phyloP scores from a whole-genome alignment of 108 stramenopile genomes.

The Fragilaria radians region DNA sequence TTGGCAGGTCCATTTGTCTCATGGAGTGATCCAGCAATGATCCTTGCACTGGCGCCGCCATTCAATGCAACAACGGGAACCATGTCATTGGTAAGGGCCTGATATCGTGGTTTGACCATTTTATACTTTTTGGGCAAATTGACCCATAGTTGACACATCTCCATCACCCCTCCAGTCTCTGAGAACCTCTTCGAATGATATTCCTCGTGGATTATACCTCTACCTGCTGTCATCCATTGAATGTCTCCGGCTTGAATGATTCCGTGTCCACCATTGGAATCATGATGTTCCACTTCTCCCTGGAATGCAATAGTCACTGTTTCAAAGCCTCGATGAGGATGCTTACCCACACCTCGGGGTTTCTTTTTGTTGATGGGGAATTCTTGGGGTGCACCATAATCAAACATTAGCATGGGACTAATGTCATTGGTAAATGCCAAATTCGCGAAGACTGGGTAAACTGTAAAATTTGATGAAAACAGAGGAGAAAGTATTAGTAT shows the following conservation, averaged over 20 bases:
- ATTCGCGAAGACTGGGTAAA: slow-evolving; percentile 73
- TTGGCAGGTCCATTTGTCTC: slow-evolving; percentile 56
- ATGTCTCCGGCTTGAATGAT: slow-evolving; percentile 75
- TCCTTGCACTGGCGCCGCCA: slow-evolving; percentile 33
- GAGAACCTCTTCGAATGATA: slow-evolving; percentile 63
- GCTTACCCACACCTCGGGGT: slow-evolving; percentile 69
- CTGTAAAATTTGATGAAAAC: too few relatives aligned
- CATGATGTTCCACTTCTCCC: slow-evolving; percentile 87
- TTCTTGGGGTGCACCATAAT: slow-evolving; percentile 67
- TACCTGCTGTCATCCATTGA: slow-evolving; percentile 96
- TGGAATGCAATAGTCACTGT: slow-evolving; percentile 88
- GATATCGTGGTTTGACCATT: slow-evolving; percentile 82
- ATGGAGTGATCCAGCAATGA: slow-evolving; percentile 72
- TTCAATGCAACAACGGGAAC: slow-evolving; percentile 53
- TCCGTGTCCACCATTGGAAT: slow-evolving; percentile 68
- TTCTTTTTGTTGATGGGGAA: slow-evolving; percentile 28
- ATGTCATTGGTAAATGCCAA: slow-evolving; percentile 73
- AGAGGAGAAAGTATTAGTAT: too few relatives aligned
- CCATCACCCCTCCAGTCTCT: slow-evolving; percentile 54
- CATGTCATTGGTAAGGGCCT: slow-evolving; percentile 49
- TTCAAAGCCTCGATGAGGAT: slow-evolving; percentile 87
- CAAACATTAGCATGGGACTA: slow-evolving; percentile 81
- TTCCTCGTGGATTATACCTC: slow-evolving; percentile 90
- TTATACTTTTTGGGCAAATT: slow-evolving; percentile 78
- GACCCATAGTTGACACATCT: slow-evolving; percentile 89